Evolutionary conservation across 2,329 filamentous ascomycete species (phyloP), one percentile per base, ranked within the genome.

Genomic region (Westerdykella sp.): DNA sequence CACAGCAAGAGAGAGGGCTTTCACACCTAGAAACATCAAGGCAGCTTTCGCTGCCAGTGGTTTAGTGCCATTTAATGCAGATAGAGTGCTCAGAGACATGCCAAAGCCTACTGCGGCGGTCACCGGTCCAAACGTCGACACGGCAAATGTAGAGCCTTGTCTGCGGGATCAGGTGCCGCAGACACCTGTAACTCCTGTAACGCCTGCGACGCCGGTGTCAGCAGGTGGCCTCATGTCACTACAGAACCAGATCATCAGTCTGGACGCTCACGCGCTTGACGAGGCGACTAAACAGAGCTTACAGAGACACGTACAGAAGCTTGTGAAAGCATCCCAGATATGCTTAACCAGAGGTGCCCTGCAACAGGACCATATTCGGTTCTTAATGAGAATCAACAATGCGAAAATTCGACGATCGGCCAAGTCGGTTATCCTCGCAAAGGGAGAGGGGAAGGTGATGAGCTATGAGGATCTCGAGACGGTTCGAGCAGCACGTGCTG

Each of bases 341-440:
- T 56, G 41, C 15, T 52, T 58, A 48, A 51, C 54, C 22, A 22
- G 55, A 42, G 18, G 40, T 45, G 49, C 53, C 39, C 51, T 66
- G 18, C 53, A 55, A 36, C 37, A 59, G 37, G 48, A 66, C 41
- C 41, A 52, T 43, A 60, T 57, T 42, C 28, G 47, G 34, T 51
- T 62, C 46, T 52, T 67, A 35, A 41, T 45, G 31, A 47, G 48
- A 43, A 54, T 57, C 13, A 60, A 64, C 41, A 55, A 62, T 42
- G 50, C 46, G 32, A 60, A 58, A 46, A 35, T 34, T 32, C 50
- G 52, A 25, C 40, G 50, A 34, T 47, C 43, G 30, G 47, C 49
- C 23, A 51, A 43, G 42, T 50, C 54, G 15, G 37, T 32, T 18
- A 41, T 56, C 12, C 23, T 56, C n/a, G n/a, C n/a, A n/a, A n/a